Evolutionary conservation across 2,329 filamentous ascomycete species (phyloP), one percentile per base, ranked within the genome.

Genomic region (Neophaeococcomyces aloes): DNA sequence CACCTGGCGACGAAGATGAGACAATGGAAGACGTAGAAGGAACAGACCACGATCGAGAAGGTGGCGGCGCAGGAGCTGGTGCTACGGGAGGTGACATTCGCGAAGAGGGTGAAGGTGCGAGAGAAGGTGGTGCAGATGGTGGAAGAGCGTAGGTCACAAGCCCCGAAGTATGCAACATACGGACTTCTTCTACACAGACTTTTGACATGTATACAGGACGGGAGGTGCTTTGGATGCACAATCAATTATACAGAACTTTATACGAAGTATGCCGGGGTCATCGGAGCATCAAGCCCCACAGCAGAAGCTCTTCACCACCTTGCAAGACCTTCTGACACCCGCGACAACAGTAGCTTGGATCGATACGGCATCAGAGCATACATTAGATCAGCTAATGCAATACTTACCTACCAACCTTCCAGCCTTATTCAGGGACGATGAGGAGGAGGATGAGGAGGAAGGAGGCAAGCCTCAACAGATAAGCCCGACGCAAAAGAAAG

Each of bases 91-190:
- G 88, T 51, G 89, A 98, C 61, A 70, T 94, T 55, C 78, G 88
- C 65, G 81, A 93, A 64, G 91, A 96, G 65, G 91, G 91, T 46
- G 79, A 86, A 63, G 80, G 78, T 55, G 79, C 89, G 52, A 76
- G 93, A 68, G 87, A 94, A 66, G 91, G 89, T 48, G 91, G 93
- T 61, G 86, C 86, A 56, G 91, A 96, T 67, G 91, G 93, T 60
- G 93, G 86, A 69, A 80, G 91, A 95, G 91, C 89, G 91, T 98
- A 96, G 89, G 93, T 98, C 66, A 61, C 17, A 36, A 42, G 33
- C 33, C 37, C 38, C 38, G 18, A 45, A 32, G 31, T 35, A 42
- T 41, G 38, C 38, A 31, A 27, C 14, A 25, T 35, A 42, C 39
- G 34, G 19, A 18, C 25, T 25, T 35, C 15, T 44, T 48, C 42